Percentiles rank a stretch among this genome's conserved stretches.
Conservation (phyloP, 768 basidiomycete species). For the Tremella yokohamensis region DNA sequence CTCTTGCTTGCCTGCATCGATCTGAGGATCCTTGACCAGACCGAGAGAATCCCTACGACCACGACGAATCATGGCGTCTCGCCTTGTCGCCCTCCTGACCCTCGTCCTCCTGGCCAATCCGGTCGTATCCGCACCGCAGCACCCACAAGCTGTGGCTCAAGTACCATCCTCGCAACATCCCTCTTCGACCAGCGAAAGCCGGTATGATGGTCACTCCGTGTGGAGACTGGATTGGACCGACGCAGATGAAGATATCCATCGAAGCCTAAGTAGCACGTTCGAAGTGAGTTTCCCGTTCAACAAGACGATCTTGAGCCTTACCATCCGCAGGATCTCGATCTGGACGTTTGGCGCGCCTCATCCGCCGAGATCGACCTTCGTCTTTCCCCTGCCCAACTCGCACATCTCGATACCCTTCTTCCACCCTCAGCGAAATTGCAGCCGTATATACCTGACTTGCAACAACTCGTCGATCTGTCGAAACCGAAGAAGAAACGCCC, state of each 20-base stretch:
- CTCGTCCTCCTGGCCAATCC: neutral
- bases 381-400: slow-evolving; percentile 10
- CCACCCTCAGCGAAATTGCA: slow-evolving; percentile 12
- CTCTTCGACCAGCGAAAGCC: slow-evolving; percentile 1
- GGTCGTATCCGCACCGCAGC: slow-evolving; percentile 3
- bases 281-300: slow-evolving; percentile 29
- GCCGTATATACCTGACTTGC: slow-evolving; percentile 28
- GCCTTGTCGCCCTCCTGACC: slow-evolving; percentile 1
- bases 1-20: too few relatives aligned
- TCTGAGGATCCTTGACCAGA: too few relatives aligned
- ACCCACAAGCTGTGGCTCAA: neutral
- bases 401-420: slow-evolving; percentile 10
- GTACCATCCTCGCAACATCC: neutral
- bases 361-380: slow-evolving; percentile 36
- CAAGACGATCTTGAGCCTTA: neutral
- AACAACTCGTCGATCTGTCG: slow-evolving; percentile 28
- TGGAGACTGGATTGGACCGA: slow-evolving; percentile 30
- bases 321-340: slow-evolving; percentile 25
- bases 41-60: too few relatives aligned
- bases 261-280: slow-evolving; percentile 10
- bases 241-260: slow-evolving; percentile 3
- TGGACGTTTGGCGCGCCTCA: slow-evolving; percentile 48
- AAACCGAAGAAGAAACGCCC: neutral
- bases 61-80: neutral
- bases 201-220: slow-evolving; percentile 33